A percentile compares a stretch with the other conserved stretches of the same genome.
phyloP scores from a whole-genome alignment of 2,329 filamentous ascomycete species.

The Microdochium paspali region DNA sequence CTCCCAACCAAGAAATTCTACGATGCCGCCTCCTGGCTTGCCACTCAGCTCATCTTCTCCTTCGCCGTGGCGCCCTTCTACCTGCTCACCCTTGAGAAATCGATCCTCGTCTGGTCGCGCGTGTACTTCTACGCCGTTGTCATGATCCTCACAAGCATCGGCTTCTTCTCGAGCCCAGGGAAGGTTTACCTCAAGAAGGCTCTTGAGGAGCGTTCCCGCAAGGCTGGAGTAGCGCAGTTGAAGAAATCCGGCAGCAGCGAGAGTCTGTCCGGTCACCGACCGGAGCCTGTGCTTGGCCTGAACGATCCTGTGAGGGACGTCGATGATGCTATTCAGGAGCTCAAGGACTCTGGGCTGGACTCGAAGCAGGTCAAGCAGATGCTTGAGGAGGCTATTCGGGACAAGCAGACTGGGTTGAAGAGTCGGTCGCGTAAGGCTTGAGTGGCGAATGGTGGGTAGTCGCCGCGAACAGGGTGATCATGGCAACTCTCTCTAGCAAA shows the following conservation, averaged over 20 bases:
- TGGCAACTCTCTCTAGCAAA: no score
- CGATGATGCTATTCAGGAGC: conserved; percentile 67
- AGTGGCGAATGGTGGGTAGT: background rate
- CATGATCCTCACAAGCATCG: conserved; percentile 53
- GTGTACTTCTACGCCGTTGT: conserved; percentile 84
- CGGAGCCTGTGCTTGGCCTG: conserved; percentile 65
- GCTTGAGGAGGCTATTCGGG: background rate
- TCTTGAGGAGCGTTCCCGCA: conserved; percentile 47
- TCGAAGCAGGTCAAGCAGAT: background rate
- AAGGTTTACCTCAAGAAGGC: conserved; percentile 49
- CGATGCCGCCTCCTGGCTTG: conserved; percentile 65
- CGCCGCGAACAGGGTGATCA: no score
- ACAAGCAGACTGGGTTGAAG: background rate
- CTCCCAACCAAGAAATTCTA: conserved; percentile 75
- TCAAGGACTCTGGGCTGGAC: conserved; percentile 29
- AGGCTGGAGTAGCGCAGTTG: conserved; percentile 31
- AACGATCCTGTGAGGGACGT: conserved; percentile 68
- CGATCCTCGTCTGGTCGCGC: conserved; percentile 67
- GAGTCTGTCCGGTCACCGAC: conserved; percentile 28
- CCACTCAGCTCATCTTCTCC: conserved; percentile 74
- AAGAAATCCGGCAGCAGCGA: conserved; percentile 47
- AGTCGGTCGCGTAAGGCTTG: background rate
- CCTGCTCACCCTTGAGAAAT: conserved; percentile 63
- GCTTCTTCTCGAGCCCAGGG: conserved; percentile 72
- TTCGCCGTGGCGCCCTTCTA: conserved; percentile 83